Percentiles rank a stretch among this genome's conserved stretches.
phyloP scores from a whole-genome alignment of 345 rosid species.

The Kernera saxatilis region DNA sequence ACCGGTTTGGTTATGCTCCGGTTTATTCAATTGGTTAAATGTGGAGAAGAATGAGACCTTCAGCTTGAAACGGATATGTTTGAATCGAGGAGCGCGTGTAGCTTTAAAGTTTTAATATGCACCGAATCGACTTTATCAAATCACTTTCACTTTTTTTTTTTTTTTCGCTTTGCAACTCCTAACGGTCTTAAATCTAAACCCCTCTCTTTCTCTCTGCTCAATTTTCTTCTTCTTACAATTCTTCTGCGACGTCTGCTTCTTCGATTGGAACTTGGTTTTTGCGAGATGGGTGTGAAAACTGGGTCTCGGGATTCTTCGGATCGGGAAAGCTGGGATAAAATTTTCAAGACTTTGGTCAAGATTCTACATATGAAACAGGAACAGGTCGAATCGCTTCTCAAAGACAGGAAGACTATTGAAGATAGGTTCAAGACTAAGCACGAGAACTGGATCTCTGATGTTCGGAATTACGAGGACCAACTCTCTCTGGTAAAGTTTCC shows the following conservation, averaged over 20 bases:
- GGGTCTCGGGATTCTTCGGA: conserved; percentile 32
- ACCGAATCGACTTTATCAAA: background rate
- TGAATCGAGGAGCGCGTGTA: background rate
- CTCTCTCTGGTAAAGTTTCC: conserved; percentile 44
- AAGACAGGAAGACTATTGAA: conserved; percentile 57
- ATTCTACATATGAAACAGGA: conserved; percentile 53
- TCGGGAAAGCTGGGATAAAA: conserved; percentile 51
- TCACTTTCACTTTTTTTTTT: background rate
- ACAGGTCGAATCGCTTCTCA: conserved; percentile 52
- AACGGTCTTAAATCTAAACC: conserved; percentile 27
- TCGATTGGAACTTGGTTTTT: background rate
- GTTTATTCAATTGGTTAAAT: background rate
- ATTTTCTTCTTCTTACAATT: background rate
- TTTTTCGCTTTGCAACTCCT: background rate
- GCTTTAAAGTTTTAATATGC: background rate
- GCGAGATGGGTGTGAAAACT: conserved; percentile 25
- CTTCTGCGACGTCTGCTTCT: background rate
- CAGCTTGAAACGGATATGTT: background rate
- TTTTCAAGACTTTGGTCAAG: conserved; percentile 47
- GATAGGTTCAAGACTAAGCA: conserved; percentile 43
- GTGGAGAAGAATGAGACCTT: too few species aligned
- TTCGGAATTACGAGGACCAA: conserved; percentile 41
- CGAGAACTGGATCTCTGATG: conserved; percentile 44
- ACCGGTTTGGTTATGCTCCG: conserved; percentile 21
- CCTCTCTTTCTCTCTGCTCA: background rate